Evolutionary conservation across 1,284 basidiomycete species (phyloP).

Genomic region (Cryptococcus sp.): DNA sequence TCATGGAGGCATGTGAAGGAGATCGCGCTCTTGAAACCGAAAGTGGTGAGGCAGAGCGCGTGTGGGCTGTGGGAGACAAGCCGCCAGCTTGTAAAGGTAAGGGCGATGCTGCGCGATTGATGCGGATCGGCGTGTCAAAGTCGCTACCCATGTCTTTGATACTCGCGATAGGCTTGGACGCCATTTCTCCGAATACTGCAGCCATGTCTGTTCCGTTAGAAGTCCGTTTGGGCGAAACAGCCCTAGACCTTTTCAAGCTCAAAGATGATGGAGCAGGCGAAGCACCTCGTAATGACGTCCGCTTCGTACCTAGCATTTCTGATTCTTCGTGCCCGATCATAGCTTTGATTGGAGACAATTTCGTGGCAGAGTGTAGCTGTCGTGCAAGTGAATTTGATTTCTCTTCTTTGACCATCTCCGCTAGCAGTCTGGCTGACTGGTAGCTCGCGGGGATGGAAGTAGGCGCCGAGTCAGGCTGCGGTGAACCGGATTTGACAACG

Average conservation of each 20-base stretch:
- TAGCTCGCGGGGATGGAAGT: slow-evolving; percentile 33
- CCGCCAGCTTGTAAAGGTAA: background rate
- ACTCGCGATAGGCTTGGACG: background rate
- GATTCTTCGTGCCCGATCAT: slow-evolving; percentile 13
- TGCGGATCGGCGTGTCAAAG: background rate
- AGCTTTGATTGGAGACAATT: slow-evolving; percentile 17
- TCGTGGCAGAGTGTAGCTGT: slow-evolving; percentile 1
- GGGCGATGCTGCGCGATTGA: slow-evolving; percentile 9
- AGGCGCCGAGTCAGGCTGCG: slow-evolving; percentile 9
- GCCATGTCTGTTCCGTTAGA: background rate
- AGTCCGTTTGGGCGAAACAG: background rate
- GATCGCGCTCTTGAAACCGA: slow-evolving; percentile 11
- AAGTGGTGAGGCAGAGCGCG: slow-evolving; percentile 1
- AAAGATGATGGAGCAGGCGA: slow-evolving; percentile 33
- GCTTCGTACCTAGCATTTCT: slow-evolving; percentile 25
- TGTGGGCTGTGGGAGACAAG: background rate
- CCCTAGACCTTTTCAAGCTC: slow-evolving; percentile 12
- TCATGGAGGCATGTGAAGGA: slow-evolving; percentile 22
- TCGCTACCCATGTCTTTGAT: background rate
- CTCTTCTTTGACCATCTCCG: slow-evolving; percentile 28
- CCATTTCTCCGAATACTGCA: background rate
- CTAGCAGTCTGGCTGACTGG: slow-evolving; percentile 40
- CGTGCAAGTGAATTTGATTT: slow-evolving; percentile 8
- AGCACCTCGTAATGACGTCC: slow-evolving; percentile 18
- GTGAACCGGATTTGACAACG: slow-evolving; percentile 2